These are phyloP conservation scores for Alternaria dauci DNA, from an alignment of 2,329 filamentous ascomycete species.

Conservation along the genomic window DNA sequence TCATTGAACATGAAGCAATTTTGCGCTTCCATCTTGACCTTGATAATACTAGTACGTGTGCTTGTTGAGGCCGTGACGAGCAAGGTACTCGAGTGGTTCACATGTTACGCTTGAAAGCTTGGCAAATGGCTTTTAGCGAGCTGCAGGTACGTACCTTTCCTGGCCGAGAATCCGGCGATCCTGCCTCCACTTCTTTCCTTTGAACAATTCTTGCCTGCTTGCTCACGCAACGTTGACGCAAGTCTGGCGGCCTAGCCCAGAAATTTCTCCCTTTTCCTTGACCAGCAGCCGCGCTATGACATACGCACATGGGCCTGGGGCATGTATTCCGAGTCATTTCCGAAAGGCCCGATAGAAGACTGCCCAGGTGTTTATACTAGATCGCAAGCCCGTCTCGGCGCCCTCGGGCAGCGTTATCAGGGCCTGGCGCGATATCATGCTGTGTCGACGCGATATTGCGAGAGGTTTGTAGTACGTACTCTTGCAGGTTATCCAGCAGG, in stretches of 20 bases:
- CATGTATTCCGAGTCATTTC: slow-evolving; percentile 11
- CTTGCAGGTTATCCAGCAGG: background rate
- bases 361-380: slow-evolving; percentile 3
- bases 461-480: background rate
- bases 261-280: background rate
- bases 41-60: background rate
- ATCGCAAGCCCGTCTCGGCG: slow-evolving; percentile 12
- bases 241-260: background rate
- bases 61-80: background rate
- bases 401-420: slow-evolving; percentile 15
- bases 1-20: slow-evolving; percentile 18
- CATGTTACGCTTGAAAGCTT: slow-evolving; percentile 3
- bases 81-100: background rate
- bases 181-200: background rate
- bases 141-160: slow-evolving; percentile 18
- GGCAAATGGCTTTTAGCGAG: slow-evolving; percentile 2
- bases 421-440: slow-evolving; percentile 11
- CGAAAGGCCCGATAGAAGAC: slow-evolving; percentile 23
- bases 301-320: slow-evolving; percentile 2
- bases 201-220: background rate
- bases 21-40: background rate
- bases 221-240: background rate
- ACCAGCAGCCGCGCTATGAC: slow-evolving; percentile 6
- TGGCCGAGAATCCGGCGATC: slow-evolving; percentile 15
- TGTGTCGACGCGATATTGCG: background rate